Percentiles rank a stretch among this genome's conserved stretches.
Conservation (phyloP, 1,284 basidiomycete species). For the Ustilago shanxiensis region DNA sequence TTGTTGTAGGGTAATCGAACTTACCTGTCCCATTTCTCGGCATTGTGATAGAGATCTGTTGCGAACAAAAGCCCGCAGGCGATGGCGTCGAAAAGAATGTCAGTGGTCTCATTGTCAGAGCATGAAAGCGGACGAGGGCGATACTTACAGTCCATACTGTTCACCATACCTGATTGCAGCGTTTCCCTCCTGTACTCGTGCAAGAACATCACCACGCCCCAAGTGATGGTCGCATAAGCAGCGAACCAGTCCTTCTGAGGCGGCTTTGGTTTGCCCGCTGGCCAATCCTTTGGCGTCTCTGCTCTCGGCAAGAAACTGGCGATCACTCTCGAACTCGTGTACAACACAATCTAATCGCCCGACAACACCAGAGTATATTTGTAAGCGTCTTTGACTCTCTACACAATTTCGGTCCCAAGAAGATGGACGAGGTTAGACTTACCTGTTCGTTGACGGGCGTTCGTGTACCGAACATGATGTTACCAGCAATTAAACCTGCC, state of each 20-base stretch:
- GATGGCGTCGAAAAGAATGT: background rate
- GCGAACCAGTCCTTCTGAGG: slow-evolving; percentile 82
- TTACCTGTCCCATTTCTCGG: slow-evolving; percentile 67
- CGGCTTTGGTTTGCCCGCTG: slow-evolving; percentile 64
- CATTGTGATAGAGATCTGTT: slow-evolving; percentile 68
- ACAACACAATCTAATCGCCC: slow-evolving; percentile 84
- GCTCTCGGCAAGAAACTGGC: slow-evolving; percentile 66
- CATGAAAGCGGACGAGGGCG: background rate
- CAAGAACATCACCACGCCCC: slow-evolving; percentile 98
- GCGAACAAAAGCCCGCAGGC: background rate
- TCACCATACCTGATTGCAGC: slow-evolving; percentile 89
- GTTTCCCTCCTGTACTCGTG: slow-evolving; percentile 87
- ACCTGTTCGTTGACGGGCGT: slow-evolving; percentile 95
- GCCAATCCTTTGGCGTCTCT: slow-evolving; percentile 58
- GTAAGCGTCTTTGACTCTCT: too few species aligned
- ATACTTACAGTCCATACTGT: slow-evolving; percentile 72
- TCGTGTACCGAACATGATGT: slow-evolving; percentile 90
- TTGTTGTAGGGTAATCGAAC: background rate
- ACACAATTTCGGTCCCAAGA: too few species aligned
- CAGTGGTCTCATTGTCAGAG: background rate
- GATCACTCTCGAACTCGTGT: slow-evolving; percentile 71
- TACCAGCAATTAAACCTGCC: slow-evolving; percentile 91
- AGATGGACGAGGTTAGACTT: background rate
- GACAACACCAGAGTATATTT: too few species aligned
- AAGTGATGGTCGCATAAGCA: slow-evolving; percentile 87